Percentiles rank a stretch among this genome's conserved stretches.
These are phyloP conservation scores for Galerina marginata DNA, from an alignment of 768 basidiomycete genomes.

Conservation along the genomic window DNA sequence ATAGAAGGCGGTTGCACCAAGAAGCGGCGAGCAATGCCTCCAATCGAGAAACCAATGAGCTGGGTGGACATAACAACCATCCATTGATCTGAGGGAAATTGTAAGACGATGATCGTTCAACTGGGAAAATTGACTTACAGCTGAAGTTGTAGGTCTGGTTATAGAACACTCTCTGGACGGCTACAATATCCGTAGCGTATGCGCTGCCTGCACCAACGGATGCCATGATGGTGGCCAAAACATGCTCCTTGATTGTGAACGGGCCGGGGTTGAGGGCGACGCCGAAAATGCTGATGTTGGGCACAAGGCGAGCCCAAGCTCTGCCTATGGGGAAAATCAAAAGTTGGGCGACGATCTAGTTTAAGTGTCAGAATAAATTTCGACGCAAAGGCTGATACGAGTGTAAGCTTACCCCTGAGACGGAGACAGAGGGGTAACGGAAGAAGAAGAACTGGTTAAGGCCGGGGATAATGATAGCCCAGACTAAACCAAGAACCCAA, in stretches of 20 bases:
- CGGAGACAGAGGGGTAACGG: slow-evolving; percentile 70
- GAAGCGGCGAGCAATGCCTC: slow-evolving; percentile 74
- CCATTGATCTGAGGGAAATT: slow-evolving; percentile 65
- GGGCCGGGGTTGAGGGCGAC: slow-evolving; percentile 66
- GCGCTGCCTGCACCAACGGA: slow-evolving; percentile 53
- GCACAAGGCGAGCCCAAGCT: slow-evolving; percentile 59
- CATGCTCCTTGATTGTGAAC: slow-evolving; percentile 79
- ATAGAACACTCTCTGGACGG: slow-evolving; percentile 79
- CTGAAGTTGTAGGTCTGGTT: slow-evolving; percentile 64
- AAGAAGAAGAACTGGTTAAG: slow-evolving; percentile 82
- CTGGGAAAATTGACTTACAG: slow-evolving; percentile 42
- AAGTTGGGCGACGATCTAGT: slow-evolving; percentile 68
- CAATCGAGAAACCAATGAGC: slow-evolving; percentile 84
- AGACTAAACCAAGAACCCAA: slow-evolving; percentile 75
- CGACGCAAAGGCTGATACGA: not conserved
- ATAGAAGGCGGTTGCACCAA: slow-evolving; percentile 75
- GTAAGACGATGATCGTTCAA: slow-evolving; percentile 9
- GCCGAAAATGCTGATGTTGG: slow-evolving; percentile 58
- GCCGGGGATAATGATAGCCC: slow-evolving; percentile 67
- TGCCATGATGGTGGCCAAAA: slow-evolving; percentile 60
- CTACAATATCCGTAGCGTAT: slow-evolving; percentile 78
- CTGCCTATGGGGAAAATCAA: slow-evolving; percentile 71
- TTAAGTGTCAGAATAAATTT: not conserved
- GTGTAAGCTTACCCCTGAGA: slow-evolving; percentile 47
- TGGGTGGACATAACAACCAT: slow-evolving; percentile 78